A percentile compares a stretch with the other conserved stretches of the same genome.
Conservation (phyloP, 305 asterid species). For the Rubia occidens region DNA sequence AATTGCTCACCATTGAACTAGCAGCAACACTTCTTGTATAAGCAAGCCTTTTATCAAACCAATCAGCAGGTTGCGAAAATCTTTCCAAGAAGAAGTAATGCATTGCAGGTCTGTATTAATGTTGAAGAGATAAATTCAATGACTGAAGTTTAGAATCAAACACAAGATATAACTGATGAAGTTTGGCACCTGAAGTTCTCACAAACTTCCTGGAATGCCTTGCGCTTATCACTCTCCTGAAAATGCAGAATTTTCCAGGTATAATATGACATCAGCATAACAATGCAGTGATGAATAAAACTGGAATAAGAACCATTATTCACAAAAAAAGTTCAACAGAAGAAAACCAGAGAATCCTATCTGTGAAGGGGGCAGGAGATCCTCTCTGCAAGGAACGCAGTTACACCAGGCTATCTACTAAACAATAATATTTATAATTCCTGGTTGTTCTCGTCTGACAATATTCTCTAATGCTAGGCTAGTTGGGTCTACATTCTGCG, state of each 20-base stretch:
- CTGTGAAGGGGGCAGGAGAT: neutral
- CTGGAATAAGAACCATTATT: slow-evolving; percentile 1
- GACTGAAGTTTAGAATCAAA: slow-evolving; percentile 20
- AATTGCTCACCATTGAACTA: slow-evolving; percentile 73
- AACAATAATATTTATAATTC: neutral
- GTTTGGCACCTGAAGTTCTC: slow-evolving; percentile 61
- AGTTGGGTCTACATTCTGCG: neutral
- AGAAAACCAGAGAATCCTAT: neutral
- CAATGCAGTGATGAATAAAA: neutral
- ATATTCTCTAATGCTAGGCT: neutral
- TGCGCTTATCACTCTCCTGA: slow-evolving; percentile 75
- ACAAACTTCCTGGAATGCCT: slow-evolving; percentile 79
- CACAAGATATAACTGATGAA: slow-evolving; percentile 17
- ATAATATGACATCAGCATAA: neutral
- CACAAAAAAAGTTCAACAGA: neutral
- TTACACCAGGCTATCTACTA: neutral
- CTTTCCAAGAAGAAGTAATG: slow-evolving; percentile 96
- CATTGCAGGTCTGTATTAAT: slow-evolving; percentile 83
- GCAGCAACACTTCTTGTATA: slow-evolving; percentile 96
- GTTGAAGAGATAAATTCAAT: slow-evolving; percentile 20
- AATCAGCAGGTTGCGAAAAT: slow-evolving; percentile 81
- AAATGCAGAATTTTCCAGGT: slow-evolving; percentile 18
- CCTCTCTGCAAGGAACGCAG: neutral
- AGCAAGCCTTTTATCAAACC: slow-evolving; percentile 98
- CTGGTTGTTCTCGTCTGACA: neutral